phyloP scores from a whole-genome alignment of 306 rosid species.

The Spatholobus suberectus region DNA sequence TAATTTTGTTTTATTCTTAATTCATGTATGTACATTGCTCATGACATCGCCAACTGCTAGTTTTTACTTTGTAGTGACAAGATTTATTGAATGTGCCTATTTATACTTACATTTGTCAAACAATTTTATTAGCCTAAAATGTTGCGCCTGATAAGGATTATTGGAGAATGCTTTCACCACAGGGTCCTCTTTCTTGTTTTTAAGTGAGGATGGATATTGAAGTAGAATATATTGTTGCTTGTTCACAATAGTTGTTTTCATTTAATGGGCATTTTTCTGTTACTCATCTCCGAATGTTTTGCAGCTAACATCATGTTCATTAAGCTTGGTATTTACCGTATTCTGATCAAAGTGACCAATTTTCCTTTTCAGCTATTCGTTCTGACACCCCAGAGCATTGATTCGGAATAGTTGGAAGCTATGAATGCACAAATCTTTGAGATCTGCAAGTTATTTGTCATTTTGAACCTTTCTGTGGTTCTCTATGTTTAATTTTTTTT shows the following conservation, averaged over 20 bases:
- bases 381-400: slow-evolving; percentile 56
- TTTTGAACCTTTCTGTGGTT: slow-evolving; percentile 31
- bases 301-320: not conserved
- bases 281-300: not conserved
- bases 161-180: not conserved
- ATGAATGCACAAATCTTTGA: slow-evolving; percentile 1
- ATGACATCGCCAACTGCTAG: not conserved
- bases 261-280: slow-evolving; percentile 9
- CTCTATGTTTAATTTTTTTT: slow-evolving; percentile 10
- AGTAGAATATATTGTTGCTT: not conserved
- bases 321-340: not conserved
- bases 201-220: not conserved
- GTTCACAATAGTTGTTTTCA: not conserved
- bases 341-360: slow-evolving; percentile 19
- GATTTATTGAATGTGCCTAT: not conserved
- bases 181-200: not conserved
- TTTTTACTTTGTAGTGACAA: not conserved
- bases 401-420: slow-evolving; percentile 33
- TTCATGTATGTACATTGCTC: not conserved
- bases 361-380: slow-evolving; percentile 55
- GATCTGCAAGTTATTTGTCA: slow-evolving; percentile 23
- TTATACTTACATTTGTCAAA: not conserved
- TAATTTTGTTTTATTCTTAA: not conserved
- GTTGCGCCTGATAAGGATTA: not conserved
- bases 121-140: not conserved